Evolutionary conservation across 352 stramenopile species (phyloP).

Genomic region (Elongisporangium undulatum): DNA sequence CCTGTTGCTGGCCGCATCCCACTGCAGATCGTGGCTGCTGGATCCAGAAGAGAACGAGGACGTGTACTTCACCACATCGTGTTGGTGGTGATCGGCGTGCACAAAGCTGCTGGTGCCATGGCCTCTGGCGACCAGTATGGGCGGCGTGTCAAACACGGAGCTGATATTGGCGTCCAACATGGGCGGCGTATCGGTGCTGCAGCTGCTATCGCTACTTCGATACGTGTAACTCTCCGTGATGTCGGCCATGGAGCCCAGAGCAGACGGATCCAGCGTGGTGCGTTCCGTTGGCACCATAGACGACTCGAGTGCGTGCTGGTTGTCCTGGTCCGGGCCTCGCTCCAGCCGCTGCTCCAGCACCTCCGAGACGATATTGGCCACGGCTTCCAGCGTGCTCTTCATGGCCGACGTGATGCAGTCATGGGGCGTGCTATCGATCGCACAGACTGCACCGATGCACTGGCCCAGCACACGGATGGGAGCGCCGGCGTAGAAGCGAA

Average conservation of each 20-base stretch:
- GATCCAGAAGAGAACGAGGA: conserved; percentile 5
- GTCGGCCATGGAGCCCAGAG: background rate
- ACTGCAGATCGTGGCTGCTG: conserved; percentile 10
- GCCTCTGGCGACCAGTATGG: background rate
- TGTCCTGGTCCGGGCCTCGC: conserved; percentile 2
- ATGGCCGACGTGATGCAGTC: conserved; percentile 41
- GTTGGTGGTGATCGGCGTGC: conserved; percentile 21
- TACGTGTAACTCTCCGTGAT: conserved; percentile 1
- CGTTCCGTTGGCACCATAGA: conserved; percentile 7
- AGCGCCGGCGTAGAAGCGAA: conserved; percentile 65
- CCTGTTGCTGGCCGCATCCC: conserved; percentile 7
- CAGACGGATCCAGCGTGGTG: background rate
- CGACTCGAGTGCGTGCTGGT: conserved; percentile 3
- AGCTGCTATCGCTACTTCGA: conserved; percentile 12
- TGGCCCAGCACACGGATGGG: conserved; percentile 52
- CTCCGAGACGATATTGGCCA: conserved; percentile 79
- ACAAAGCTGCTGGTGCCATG: conserved; percentile 3
- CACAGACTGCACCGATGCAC: conserved; percentile 63
- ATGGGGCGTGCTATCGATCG: conserved; percentile 53
- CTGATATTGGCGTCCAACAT: background rate
- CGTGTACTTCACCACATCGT: conserved; percentile 20
- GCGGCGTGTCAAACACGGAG: background rate
- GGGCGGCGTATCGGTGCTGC: conserved; percentile 4
- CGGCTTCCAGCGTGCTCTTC: conserved; percentile 65
- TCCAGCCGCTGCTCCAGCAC: conserved; percentile 71